Conservation (phyloP, 176 grass and related monocot species). For the Eragrostis nindensis region DNA sequence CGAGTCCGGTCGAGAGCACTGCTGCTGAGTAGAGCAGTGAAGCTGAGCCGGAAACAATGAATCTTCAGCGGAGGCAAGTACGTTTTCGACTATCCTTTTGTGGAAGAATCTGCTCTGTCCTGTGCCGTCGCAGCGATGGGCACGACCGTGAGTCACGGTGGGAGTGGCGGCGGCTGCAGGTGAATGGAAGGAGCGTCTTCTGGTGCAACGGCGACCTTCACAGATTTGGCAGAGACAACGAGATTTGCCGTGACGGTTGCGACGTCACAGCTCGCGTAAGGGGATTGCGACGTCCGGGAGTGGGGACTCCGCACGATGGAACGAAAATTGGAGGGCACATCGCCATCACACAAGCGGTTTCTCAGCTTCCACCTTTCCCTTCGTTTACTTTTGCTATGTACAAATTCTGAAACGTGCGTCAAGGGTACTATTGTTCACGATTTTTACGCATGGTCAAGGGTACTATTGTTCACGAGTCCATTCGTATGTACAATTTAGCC, state of each 20-base stretch:
- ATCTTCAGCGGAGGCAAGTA: background rate
- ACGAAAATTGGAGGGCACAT: too few relatives aligned
- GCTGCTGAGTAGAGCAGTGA: background rate
- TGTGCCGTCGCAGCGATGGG: background rate
- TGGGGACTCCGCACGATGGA: too few relatives aligned
- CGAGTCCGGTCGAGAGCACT: too few relatives aligned
- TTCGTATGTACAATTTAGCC: too few relatives aligned
- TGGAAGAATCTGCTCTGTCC: background rate
- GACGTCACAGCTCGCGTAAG: constrained; percentile 24
- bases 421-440: too few relatives aligned
- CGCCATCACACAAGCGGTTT: too few relatives aligned
- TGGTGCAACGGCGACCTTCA: background rate
- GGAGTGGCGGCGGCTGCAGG: background rate
- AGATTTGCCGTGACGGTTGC: too few relatives aligned
- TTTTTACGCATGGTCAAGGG: too few relatives aligned
- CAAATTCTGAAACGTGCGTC: too few relatives aligned
- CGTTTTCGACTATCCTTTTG: background rate
- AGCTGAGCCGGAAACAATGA: background rate
- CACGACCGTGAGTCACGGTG: background rate
- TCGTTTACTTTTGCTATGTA: too few relatives aligned
- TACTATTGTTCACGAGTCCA: too few relatives aligned
- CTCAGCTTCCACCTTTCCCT: too few relatives aligned
- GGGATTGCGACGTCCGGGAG: background rate
- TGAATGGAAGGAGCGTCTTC: background rate
- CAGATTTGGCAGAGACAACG: background rate